Evolutionary conservation across 768 basidiomycete species (phyloP).

Genomic region (Lactarius hatsudake): DNA sequence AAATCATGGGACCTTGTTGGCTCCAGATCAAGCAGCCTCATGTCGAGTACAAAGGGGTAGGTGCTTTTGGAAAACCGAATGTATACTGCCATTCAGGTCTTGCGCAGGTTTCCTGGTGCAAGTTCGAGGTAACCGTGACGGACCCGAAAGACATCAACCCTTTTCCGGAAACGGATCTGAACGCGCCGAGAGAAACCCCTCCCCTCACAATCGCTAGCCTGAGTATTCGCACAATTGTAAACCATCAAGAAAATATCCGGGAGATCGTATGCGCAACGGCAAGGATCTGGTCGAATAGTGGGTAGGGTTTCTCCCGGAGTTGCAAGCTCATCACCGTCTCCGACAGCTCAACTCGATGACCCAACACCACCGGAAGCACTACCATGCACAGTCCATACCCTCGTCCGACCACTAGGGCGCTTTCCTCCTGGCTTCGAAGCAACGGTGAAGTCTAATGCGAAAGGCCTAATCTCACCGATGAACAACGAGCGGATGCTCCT

Average conservation of each 20-base stretch:
- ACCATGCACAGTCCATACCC: constrained; percentile 80
- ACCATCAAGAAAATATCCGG: constrained; percentile 90
- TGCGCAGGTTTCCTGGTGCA: constrained; percentile 91
- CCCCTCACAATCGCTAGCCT: constrained; percentile 90
- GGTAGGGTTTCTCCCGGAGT: constrained; percentile 26
- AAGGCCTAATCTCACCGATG: constrained; percentile 68
- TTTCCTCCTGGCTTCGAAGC: constrained; percentile 85
- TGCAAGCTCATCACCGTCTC: constrained; percentile 1
- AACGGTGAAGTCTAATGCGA: constrained; percentile 58
- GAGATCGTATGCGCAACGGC: constrained; percentile 86
- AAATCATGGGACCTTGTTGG: constrained; percentile 99
- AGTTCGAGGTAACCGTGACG: constrained; percentile 78
- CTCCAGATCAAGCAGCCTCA: constrained; percentile 74
- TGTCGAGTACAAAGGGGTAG: constrained; percentile 76
- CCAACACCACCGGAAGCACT: constrained; percentile 86
- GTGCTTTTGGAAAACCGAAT: constrained; percentile 30
- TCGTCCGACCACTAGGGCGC: constrained; percentile 83
- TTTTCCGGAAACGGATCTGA: constrained; percentile 65
- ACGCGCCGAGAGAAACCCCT: constrained; percentile 75
- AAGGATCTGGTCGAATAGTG: constrained; percentile 77
- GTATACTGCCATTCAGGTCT: background rate
- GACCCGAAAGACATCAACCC: constrained; percentile 90
- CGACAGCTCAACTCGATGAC: constrained; percentile 82
- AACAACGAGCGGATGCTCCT: constrained; percentile 84
- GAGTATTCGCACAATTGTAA: constrained; percentile 85